Percentiles rank a stretch among this genome's conserved stretches.
Conservation (phyloP, 768 basidiomycete genomes). For the Gyrodon lividus region DNA sequence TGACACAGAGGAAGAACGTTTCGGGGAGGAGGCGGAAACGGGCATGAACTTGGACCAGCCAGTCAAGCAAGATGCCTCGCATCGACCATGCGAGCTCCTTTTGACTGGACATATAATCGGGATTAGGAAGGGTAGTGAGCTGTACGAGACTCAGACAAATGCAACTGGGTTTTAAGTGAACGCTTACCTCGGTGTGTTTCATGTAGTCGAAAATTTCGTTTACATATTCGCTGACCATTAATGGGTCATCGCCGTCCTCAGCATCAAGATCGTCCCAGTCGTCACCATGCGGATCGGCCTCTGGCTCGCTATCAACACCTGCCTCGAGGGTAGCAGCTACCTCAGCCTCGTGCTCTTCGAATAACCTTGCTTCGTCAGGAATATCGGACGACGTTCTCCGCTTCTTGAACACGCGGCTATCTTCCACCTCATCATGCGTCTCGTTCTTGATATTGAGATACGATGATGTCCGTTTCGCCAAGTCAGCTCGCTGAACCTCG, state of each 20-base stretch:
- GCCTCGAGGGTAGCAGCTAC: constrained; percentile 44
- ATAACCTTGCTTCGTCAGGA: constrained; percentile 42
- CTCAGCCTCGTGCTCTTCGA: constrained; percentile 41
- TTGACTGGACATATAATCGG: constrained; percentile 83
- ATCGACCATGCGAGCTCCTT: constrained; percentile 86
- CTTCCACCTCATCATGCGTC: constrained; percentile 51
- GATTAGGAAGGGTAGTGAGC: constrained; percentile 77
- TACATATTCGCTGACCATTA: constrained; percentile 98
- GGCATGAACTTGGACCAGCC: constrained; percentile 89
- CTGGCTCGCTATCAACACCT: constrained; percentile 45
- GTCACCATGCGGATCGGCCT: constrained; percentile 62
- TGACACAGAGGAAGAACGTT: constrained; percentile 85
- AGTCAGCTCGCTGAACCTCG: constrained; percentile 27
- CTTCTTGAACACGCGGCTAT: constrained; percentile 66
- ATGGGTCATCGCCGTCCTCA: constrained; percentile 89
- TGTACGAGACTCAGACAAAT: constrained; percentile 30
- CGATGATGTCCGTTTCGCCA: constrained; percentile 34
- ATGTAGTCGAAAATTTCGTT: constrained; percentile 92
- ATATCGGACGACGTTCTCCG: constrained; percentile 69
- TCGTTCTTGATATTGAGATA: constrained; percentile 34
- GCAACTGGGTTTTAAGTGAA: constrained; percentile 1
- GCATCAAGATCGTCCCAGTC: constrained; percentile 92
- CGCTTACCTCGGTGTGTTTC: constrained; percentile 74
- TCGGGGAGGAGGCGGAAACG: constrained; percentile 86
- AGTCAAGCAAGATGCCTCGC: constrained; percentile 87